These are phyloP conservation scores for Naganishia sp. DNA, from an alignment of 1,284 basidiomycete genomes.

Conservation along the genomic window DNA sequence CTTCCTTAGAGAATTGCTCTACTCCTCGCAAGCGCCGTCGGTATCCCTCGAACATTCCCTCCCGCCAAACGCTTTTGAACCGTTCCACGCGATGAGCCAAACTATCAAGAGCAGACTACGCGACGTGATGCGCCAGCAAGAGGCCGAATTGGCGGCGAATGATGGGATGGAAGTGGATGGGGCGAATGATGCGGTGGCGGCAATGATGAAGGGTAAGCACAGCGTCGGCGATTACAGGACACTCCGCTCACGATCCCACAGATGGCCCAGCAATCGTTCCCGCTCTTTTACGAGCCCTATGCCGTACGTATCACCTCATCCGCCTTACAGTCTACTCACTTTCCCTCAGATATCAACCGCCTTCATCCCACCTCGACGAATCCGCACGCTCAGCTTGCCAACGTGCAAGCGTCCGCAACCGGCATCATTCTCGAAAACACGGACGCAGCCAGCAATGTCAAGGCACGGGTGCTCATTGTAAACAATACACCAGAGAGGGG, in stretches of 20 bases:
- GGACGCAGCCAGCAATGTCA: constrained; percentile 59
- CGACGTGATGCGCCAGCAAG: constrained; percentile 63
- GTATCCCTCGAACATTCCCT: constrained; percentile 26
- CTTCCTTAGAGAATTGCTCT: constrained; percentile 66
- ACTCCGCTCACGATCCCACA: constrained; percentile 54
- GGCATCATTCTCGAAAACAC: constrained; percentile 39
- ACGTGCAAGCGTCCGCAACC: constrained; percentile 32
- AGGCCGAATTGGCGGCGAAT: constrained; percentile 60
- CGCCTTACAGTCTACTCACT: not conserved
- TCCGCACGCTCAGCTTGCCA: constrained; percentile 37
- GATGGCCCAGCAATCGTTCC: constrained; percentile 73
- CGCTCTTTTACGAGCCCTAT: constrained; percentile 83
- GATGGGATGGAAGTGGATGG: constrained; percentile 57
- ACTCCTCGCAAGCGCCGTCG: constrained; percentile 59
- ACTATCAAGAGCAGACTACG: constrained; percentile 69
- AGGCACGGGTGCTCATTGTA: constrained; percentile 84
- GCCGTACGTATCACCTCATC: constrained; percentile 62
- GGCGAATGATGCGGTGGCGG: constrained; percentile 30
- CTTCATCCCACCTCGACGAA: constrained; percentile 58
- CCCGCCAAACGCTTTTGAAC: constrained; percentile 72
- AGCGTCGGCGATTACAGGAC: not conserved
- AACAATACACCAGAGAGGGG: constrained; percentile 73
- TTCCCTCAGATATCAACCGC: constrained; percentile 75
- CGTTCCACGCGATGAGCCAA: constrained; percentile 64
- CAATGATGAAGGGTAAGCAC: constrained; percentile 8